Evolutionary conservation across 2,329 filamentous ascomycete species (phyloP), one percentile per base, ranked within the genome.

Genomic region (Cytospora mali): DNA sequence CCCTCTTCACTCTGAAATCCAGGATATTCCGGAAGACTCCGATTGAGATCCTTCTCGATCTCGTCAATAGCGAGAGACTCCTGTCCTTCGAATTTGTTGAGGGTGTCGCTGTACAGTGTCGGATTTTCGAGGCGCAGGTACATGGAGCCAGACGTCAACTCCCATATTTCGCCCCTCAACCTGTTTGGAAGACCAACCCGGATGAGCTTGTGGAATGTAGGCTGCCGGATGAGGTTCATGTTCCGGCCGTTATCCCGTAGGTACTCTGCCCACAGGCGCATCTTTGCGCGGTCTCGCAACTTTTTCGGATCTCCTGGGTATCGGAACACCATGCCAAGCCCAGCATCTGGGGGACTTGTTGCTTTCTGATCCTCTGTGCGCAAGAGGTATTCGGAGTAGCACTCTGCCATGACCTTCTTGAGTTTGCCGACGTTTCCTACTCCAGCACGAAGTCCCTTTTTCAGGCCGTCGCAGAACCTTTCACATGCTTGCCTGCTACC

Each of bases 1-100:
- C 95, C 95, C 71, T 97, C 93, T 74, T 97, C 91, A 71, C 90
- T 96, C 77, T 99, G 95, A 72, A 97, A 99, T 0, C 95, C 95
- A 21, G 95, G 92, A 74, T 99, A 99, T 76, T 99, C 95, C 1
- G 95, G 95, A 68, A 99, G 79, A 81, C 93, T 97, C 68, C 95
- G 88, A 75, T 99, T 99, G 55, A 99, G 79, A 73, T 99, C 95
- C 76, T 99, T 99, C 74, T 99, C 95, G 68, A 99, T 99, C 80
- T 99, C 95, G 74, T 99, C 95, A 69, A 98, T 98, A 51, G 95
- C 95, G 65, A 99, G 83, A 13, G 94, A 98, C 68, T 96, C 91
- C 72, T 89, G 86, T 9, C 95, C 95, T 7, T 89, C 86, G 69
- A 89, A 93, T 72, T 95, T 94, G 57, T 85, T 81, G 51, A 99